Evolutionary conservation across 2,329 filamentous ascomycete genomes (phyloP), one percentile per base, ranked within the genome.

Genomic region (Botryotinia globosa): DNA sequence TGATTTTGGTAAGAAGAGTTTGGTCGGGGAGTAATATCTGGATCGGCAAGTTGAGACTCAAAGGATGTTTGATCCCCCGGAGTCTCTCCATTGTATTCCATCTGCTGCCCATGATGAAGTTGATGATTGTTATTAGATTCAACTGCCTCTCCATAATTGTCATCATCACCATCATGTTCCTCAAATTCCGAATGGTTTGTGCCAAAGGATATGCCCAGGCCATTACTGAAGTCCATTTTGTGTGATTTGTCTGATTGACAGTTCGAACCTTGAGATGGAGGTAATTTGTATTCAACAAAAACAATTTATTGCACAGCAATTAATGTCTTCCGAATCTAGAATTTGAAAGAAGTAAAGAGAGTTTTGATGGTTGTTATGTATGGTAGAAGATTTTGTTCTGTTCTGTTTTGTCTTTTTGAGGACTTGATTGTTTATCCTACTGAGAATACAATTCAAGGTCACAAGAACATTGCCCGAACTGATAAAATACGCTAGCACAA

Each of bases 201-300:
- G 25, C n/a, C 59, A 32, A 71, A 71, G 7, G 59, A 65, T 18
- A 71, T 37, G 22, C 69, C 69, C 3, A 71, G 62, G 2, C 69
- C 69, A 25, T 29, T 34, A n/a, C 37, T 64, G 20, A 29, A 71
- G 22, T 71, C 34, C 69, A 71, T 71, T 2, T 44, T 66, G 59
- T 54, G 12, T 22, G 45, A 32, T 29, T 29, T 54, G 22, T 54
- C 29, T 45, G 44, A 65, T 48, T 20, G 51, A 32, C 48, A 56
- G 63, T n/a, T n/a, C 22, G 14, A 37, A 39, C 20, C 25, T 16
- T 1, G 25, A 67, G 25, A 9, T 29, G 5, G 25, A 14, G 25
- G 37, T 39, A 25, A 22, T 42, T 42, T 22, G 34, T 54, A 1
- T 39, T 22, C 6, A 2, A 4, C 3, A 39, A 14, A 66, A 29